phyloP scores from a whole-genome alignment of 148 eudicot genomes.

The Beta vulgaris region DNA sequence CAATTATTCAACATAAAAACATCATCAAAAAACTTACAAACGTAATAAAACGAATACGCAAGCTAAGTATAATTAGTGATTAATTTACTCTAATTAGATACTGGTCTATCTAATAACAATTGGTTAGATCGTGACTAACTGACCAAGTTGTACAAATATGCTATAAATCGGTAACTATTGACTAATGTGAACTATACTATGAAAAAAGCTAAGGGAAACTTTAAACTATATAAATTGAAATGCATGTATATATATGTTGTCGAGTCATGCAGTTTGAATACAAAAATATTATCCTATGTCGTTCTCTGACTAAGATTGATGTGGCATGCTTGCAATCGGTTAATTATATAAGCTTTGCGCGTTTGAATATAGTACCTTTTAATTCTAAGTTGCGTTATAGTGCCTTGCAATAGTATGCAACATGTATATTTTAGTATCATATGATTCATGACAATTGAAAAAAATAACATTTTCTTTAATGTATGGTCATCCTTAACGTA shows the following conservation, averaged over 20 bases:
- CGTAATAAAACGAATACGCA: no score
- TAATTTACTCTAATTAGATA: no score
- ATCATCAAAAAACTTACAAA: no score
- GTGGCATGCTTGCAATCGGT: neutral
- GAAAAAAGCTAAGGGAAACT: neutral
- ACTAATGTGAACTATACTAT: neutral
- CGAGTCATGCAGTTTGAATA: neutral
- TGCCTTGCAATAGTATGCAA: neutral
- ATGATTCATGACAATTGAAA: neutral
- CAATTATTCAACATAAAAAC: no score
- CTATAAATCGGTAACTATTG: neutral
- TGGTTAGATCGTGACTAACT: neutral
- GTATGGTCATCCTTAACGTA: neutral
- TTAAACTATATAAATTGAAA: neutral
- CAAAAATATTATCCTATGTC: neutral
- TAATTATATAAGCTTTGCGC: slow-evolving; percentile 1
- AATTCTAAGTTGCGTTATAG: neutral
- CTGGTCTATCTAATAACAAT: no score
- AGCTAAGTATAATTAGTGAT: no score
- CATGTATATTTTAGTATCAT: neutral
- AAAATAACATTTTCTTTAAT: neutral
- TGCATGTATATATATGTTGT: neutral
- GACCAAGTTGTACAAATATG: neutral
- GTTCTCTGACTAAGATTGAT: neutral
- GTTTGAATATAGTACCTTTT: slow-evolving; percentile 3